Evolutionary conservation across 2,329 filamentous ascomycete genomes (phyloP), one percentile per base, ranked within the genome.

Genomic region (Alternaria rosae): DNA sequence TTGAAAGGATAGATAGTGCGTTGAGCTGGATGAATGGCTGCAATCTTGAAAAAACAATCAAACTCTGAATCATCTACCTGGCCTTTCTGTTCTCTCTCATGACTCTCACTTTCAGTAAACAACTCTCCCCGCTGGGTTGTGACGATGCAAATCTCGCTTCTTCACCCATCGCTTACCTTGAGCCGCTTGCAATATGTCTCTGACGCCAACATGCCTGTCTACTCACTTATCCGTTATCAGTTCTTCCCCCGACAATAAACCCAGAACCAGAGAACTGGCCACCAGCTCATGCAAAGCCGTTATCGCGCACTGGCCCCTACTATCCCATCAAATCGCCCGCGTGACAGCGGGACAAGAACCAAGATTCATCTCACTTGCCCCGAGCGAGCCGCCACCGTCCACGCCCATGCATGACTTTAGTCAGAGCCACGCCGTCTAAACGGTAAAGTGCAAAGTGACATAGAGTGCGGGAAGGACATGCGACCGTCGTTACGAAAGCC

Each of bases 31-130:
- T 35, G 42, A 59, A 57, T 38, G 59, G 55, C 57, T 62, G 47
- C 64, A 60, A 65, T 67, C 58, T 62, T 62, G 51, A 51, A 64
- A 54, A 56, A 69, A 54, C 23, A 65, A 42, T 32, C 47, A 53
- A 52, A 59, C 52, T 55, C 54, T 53, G 30, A 30, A 59, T 50
- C n/a, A 13, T 3, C 15, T n/a, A 32, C 35, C 21, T 11, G n/a
- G 5, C 17, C 30, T 54, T 12, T 12, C 21, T 30, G 54, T 25
- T 15, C 10, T 25, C 26, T 53, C 13, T 54, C 35, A 17, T 38
- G 47, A 13, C 47, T 51, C 15, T 11, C 15, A n/a, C n/a, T n/a
- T n/a, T n/a, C n/a, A n/a, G n/a, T n/a, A n/a, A n/a, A n/a, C n/a
- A n/a, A n/a, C 13, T 51, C 28, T 21, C 20, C 21, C 13, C 30